Conservation (phyloP, 2,329 filamentous ascomycete species). For the Colletotrichum aenigma region DNA sequence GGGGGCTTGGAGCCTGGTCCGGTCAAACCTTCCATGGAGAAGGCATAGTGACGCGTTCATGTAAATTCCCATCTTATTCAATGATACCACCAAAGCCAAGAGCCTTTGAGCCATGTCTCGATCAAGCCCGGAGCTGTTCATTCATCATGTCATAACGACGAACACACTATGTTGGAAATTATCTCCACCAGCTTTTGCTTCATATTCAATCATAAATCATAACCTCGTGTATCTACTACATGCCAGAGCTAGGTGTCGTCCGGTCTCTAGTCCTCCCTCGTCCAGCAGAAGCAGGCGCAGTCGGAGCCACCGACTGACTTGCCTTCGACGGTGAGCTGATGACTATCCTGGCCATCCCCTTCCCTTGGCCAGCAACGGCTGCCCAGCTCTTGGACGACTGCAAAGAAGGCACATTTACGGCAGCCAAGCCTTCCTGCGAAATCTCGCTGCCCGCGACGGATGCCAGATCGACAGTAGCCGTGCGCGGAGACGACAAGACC, state of each 20-base stretch:
- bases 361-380: constrained; percentile 33
- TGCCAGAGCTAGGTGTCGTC: neutral
- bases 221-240: neutral
- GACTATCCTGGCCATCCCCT: constrained; percentile 7
- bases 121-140: neutral
- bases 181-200: neutral
- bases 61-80: neutral
- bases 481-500: constrained; percentile 34
- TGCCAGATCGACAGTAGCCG: constrained; percentile 10
- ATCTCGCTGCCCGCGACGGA: constrained; percentile 1
- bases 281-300: neutral
- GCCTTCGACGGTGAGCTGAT: neutral
- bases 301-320: too few relatives aligned
- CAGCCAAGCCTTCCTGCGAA: constrained; percentile 8
- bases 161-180: accelerated
- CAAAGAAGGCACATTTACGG: constrained; percentile 32
- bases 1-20: neutral
- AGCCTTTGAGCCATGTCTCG: neutral
- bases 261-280: neutral
- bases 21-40: neutral
- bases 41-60: neutral
- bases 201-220: neutral
- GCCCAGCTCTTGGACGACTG: constrained; percentile 44
- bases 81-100: neutral
- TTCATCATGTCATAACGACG: neutral